A percentile compares a stretch with the other conserved stretches of the same genome.
Evolutionary conservation across 163 green algal genomes (phyloP).

Genomic region (Botryococcus braunii): DNA sequence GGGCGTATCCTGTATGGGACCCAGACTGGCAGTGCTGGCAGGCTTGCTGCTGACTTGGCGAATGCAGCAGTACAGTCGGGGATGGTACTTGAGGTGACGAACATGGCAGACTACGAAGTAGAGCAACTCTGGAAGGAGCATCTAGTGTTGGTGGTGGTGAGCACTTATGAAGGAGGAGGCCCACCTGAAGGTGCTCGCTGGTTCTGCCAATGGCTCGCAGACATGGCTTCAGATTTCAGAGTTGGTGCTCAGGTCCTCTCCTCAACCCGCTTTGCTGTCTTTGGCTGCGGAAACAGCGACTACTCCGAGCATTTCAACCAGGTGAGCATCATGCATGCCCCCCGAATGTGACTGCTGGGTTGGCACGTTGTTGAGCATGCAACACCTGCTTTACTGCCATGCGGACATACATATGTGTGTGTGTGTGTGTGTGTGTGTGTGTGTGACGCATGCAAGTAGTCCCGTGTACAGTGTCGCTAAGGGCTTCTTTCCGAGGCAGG

Average conservation of each 20-base stretch:
- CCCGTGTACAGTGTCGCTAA: neutral
- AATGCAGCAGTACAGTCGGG: conserved; percentile 9
- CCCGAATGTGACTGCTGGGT: too few species aligned
- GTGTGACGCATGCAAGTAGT: neutral
- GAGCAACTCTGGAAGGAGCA: conserved; percentile 32
- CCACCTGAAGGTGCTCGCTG: conserved; percentile 34
- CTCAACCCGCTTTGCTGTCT: conserved; percentile 41
- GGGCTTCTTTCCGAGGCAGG: conserved; percentile 7
- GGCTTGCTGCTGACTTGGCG: conserved; percentile 19
- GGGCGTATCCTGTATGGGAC: conserved; percentile 2
- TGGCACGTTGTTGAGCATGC: neutral
- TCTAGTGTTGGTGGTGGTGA: conserved; percentile 39
- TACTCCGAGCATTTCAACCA: conserved; percentile 54
- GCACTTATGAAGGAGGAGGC: conserved; percentile 42
- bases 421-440: neutral
- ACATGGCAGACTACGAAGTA: conserved; percentile 29
- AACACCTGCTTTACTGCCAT: neutral
- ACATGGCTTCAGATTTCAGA: conserved; percentile 49
- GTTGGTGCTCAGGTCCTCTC: conserved; percentile 30
- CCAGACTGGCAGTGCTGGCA: conserved; percentile 1
- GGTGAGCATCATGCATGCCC: neutral
- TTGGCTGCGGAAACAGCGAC: conserved; percentile 49
- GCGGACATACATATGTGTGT: neutral
- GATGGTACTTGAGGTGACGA: conserved; percentile 7
- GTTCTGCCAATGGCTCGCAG: conserved; percentile 50